Percentiles rank a stretch among this genome's conserved stretches.
phyloP scores from a whole-genome alignment of 495 filamentous ascomycete genomes.

The Haplographium delicatum region DNA sequence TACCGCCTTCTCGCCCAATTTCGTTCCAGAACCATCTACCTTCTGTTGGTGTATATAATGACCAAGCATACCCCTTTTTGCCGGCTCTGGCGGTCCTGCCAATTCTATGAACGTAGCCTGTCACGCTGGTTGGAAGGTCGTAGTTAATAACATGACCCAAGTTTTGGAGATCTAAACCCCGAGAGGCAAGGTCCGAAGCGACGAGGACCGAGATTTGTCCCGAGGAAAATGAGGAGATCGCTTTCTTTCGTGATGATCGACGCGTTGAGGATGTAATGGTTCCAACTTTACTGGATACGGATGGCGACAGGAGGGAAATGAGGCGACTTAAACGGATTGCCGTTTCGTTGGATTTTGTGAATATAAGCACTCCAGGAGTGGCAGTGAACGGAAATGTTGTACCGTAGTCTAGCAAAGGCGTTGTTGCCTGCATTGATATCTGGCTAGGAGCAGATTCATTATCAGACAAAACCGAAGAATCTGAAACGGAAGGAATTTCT shows the following conservation, averaged over 20 bases:
- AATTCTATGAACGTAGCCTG: constrained; percentile 86
- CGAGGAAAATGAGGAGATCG: constrained; percentile 55
- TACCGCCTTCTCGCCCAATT: constrained; percentile 47
- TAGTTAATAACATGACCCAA: constrained; percentile 90
- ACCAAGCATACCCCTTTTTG: constrained; percentile 72
- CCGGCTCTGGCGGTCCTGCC: constrained; percentile 87
- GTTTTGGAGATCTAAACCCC: constrained; percentile 80
- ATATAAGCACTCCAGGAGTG: constrained; percentile 60
- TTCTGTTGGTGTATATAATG: constrained; percentile 70
- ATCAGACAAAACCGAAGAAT: constrained; percentile 21
- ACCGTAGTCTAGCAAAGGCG: not conserved
- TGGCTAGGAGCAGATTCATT: constrained; percentile 29
- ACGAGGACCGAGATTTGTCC: constrained; percentile 69
- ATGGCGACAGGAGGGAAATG: constrained; percentile 60
- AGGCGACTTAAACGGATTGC: constrained; percentile 76
- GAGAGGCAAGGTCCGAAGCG: constrained; percentile 85
- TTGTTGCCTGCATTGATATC: constrained; percentile 5
- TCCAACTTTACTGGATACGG: constrained; percentile 49
- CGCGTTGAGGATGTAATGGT: constrained; percentile 72
- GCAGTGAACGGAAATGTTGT: not conserved
- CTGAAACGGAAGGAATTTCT: constrained; percentile 24
- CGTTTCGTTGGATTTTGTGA: constrained; percentile 82
- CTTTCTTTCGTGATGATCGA: constrained; percentile 53
- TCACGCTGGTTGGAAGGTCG: constrained; percentile 75
- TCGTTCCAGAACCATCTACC: constrained; percentile 83